Evolutionary conservation across 805 yeast genomes (phyloP), one percentile per base, ranked within the genome.

Genomic region (Yamadazyma takamatsuzukensis): DNA sequence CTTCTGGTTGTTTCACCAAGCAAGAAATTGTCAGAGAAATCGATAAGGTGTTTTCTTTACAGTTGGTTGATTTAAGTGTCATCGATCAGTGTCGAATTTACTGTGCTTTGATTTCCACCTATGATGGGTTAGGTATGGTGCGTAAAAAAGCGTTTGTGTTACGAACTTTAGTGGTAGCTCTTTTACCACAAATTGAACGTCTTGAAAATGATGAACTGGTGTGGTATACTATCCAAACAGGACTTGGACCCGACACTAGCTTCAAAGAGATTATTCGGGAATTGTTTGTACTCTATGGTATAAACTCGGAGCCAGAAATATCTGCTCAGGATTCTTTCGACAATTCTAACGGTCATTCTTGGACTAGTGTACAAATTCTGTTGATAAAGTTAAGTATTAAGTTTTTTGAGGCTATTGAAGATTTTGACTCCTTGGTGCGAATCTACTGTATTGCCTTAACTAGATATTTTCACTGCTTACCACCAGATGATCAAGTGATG

Each of bases 91-190:
- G 80, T 35, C 63, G 74, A 26, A 69, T 88, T 0, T 80, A 82
- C 51, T 70, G 80, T 14, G 70, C 83, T 0, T 58, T 89, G 40
- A 82, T 93, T 0, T 51, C 76, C 2, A 59, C 85, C 1, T 87
- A 80, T 53, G 65, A 74, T 2, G 73, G 70, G 18, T 62, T 87
- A 29, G 78, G 78, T 1, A 68, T 83, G 48, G 35, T 50, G 8
- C 67, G 97, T 40, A 89, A 88, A 46, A 70, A 78, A 42, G 76
- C 84, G 0, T 77, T 89, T 40, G 69, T 83, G 23, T 55, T 87
- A 3, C 70, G 88, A 27, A 73, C 78, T n/a, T 56, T 88, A 18
- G 56, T 89, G 16, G 70, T 73, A 5, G 59, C 75, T 2, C 47
- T 80, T 8, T 49, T 67, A 3, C 72, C 80, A 0, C 62, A 66